A percentile compares a stretch with the other conserved stretches of the same genome.
phyloP scores from a whole-genome alignment of 2,329 filamentous ascomycete species.

The Penicillium corylophilum region DNA sequence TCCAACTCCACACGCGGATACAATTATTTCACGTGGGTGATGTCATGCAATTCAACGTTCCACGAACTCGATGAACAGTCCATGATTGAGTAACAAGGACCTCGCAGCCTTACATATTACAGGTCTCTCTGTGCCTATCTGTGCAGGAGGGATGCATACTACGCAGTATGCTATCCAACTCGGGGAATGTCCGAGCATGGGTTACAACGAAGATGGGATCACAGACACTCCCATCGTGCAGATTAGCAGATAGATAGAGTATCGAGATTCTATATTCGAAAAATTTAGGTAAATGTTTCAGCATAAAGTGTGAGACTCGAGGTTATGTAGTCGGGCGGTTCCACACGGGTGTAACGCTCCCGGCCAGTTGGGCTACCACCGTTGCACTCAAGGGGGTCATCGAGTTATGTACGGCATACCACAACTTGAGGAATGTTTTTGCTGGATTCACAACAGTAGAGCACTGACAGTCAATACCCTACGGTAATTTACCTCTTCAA shows the following conservation, averaged over 20 bases:
- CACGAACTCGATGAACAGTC: background rate
- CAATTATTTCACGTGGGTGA: background rate
- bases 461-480: background rate
- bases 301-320: constrained; percentile 4
- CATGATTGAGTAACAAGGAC: background rate
- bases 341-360: constrained; percentile 29
- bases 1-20: background rate
- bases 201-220: constrained; percentile 10
- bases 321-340: constrained; percentile 19
- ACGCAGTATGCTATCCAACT: background rate
- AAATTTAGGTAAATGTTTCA: background rate
- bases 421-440: constrained; percentile 11
- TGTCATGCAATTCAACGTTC: background rate
- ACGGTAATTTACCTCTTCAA: background rate
- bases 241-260: too few species aligned
- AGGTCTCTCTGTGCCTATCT: too few species aligned
- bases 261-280: too few species aligned
- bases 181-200: background rate
- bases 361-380: constrained; percentile 27
- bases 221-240: background rate
- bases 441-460: background rate
- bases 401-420: constrained; percentile 21
- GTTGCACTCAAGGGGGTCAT: constrained; percentile 31
- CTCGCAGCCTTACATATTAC: background rate
- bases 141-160: background rate